Evolutionary conservation across 148 eudicot species (phyloP), one percentile per base, ranked within the genome.

Genomic region (Diospyros kaki): DNA sequence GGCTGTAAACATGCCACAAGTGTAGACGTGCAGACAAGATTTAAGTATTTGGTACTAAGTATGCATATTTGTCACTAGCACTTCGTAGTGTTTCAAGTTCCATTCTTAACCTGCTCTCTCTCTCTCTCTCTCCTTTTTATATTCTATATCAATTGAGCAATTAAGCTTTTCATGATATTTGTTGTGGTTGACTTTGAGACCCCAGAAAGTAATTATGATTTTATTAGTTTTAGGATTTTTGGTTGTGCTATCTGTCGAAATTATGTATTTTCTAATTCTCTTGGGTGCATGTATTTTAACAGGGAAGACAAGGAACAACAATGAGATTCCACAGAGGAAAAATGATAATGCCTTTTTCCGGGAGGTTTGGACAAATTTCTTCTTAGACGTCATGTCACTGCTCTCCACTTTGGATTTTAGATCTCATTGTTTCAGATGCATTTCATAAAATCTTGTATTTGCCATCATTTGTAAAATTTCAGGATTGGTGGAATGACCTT

Each of bases 401-500:
- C n/a, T 68, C 18, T 9, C 59, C 11, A 1, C 42, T 4, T 14
- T 12, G 58, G 44, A 7, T 44, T 58, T 14, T 39, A 13, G 46
- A 41, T 52, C 28, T 50, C 42, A 59, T 14, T 58, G 65, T 41
- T 40, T 51, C 17, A 60, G 17, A 68, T 76, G 39, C 56, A 60
- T 60, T 46, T 56, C 14, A 51, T 64, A 43, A 43, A 13, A 13
- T 28, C 9, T 7, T 65, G 15, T 60, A 1, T 18, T 66, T 10
- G 54, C 42, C 43, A 17, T 68, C 52, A 15, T 48, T 76, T 63
- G 14, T 69, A 60, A 68, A n/a, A 74, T 75, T 76, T 46, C 86
- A 95, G 99, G 97, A 93, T 72, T 95, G 99, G 99, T 95, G 99
- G 97, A 86, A 79, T 54, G 90, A 87, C 83, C 89, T 95, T 81